Base-by-base conservation (phyloP, 1,139 yeast species). In the Ogataea hybrid region DNA sequence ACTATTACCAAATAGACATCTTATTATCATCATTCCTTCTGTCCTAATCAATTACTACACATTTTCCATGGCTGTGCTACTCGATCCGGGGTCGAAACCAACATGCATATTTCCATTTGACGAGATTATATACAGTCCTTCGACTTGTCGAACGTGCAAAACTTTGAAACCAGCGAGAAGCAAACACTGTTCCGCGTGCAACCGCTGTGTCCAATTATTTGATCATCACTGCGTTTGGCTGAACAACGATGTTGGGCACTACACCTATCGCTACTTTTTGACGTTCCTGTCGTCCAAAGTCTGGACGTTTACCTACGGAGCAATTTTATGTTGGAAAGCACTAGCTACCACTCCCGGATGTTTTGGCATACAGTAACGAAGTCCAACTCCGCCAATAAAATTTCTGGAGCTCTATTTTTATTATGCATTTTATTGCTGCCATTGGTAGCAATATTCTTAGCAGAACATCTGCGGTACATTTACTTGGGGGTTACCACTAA, bases 221-320 rank as follows among this genome's bases (percentile, higher is more conserved):
- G 98, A 92, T 60, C 98, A 92, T 59, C 97, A 92, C 64, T 92
- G 98, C 59, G 64, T 88, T n/a, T 92, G 97, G 96, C 67, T 90
- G 44, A 90, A 90, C 64, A 89, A 86, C 57, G 92, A 97, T 63
- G 76, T 92, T 25, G 97, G 97, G 0, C 73, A 73, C 54, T 71
- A 77, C 39, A 92, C 92, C 57, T 85, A 79, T 62, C 68, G 75
- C 34, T 86, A 81, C 74, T 92, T 92, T 57, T 54, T 85, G 40
- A 48, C 65, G 7, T 90, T 83, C 55, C 64, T 92, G 34, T 28
- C 72, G 1, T 66, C 80, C 27, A 83, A 86, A 48, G 60, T 75
- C 28, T 61, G 73, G 49, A 69, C 84, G 32, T 66, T 88, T 48
- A 53, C 65, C 1, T 85, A 87, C 59, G 97, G 95, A 0, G 73